phyloP scores from a whole-genome alignment of 1,284 basidiomycete species.

The Leccinum angustisporum region DNA sequence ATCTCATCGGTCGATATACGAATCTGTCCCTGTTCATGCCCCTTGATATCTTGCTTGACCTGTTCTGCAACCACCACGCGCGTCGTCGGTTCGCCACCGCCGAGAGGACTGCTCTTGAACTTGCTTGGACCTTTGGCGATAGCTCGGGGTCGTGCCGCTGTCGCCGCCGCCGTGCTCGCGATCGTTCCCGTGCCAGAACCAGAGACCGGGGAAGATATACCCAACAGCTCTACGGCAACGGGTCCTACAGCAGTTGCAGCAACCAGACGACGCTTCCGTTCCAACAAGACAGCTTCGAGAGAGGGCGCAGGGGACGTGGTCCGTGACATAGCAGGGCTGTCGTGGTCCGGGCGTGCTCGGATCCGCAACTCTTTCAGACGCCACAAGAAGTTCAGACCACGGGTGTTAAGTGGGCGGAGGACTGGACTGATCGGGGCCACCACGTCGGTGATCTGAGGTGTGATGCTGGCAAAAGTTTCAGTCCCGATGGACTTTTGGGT shows the following conservation, averaged over 20 bases:
- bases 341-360: not conserved
- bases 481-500: too few species aligned
- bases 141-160: constrained; percentile 19
- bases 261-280: constrained; percentile 49
- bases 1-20: constrained; percentile 25
- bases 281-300: constrained; percentile 60
- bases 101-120: constrained; percentile 71
- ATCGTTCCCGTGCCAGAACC: not conserved
- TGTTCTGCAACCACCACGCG: constrained; percentile 45
- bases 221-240: not conserved
- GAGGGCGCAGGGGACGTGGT: constrained; percentile 48
- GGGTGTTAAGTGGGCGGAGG: too few species aligned
- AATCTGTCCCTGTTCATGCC: constrained; percentile 16
- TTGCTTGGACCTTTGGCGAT: constrained; percentile 45
- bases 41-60: constrained; percentile 35
- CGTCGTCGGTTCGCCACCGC: constrained; percentile 36
- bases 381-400: not conserved
- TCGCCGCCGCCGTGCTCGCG: constrained; percentile 13
- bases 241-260: constrained; percentile 16
- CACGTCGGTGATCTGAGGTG: too few species aligned
- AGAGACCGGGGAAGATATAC: constrained; percentile 12
- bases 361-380: constrained; percentile 1
- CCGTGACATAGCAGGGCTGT: constrained; percentile 16
- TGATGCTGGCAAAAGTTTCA: too few species aligned
- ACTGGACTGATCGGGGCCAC: too few species aligned